Evolutionary conservation across 148 eudicot species (phyloP), one percentile per base, ranked within the genome.

Genomic region (Silene uniflora): DNA sequence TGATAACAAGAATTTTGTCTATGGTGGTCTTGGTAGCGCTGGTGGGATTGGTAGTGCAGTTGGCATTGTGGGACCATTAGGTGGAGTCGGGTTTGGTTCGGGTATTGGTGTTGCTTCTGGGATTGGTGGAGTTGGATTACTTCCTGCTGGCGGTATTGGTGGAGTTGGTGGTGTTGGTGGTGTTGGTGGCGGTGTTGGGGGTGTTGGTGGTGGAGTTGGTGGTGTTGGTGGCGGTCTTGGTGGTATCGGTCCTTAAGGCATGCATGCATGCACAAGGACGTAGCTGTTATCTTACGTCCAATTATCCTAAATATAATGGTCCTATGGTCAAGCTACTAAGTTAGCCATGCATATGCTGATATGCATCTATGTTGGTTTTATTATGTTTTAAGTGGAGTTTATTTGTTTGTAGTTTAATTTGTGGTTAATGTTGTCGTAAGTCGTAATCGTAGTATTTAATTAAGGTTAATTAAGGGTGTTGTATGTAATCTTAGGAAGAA

Each of bases 1-100:
- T 58, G 77, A 78, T 0, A 67, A 61, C 77, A 79, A 79, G 49
- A 79, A 79, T 46, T 58, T 79, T 32, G 13, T 74, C 11, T 70
- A 23, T 70, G 61, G 75, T 1, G 75, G 80, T 47, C 17, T 69
- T 25, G 74, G 79, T 23, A 62, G 67, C 35, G 0, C 0, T 56
- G 59, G 47, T 55, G 76, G 73, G 2, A 13, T 67, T 25, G 81
- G 81, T 29, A 76, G 77, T 10, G 72, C 32, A 5, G 73, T 67
- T 16, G 81, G 81, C 2, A 3, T 79, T 54, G 63, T 64, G n/a
- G 81, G 81, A 0, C 77, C 72, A 0, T 12, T 79, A 10, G 81
- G 73, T 0, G 77, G 81, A 7, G 62, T 59, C 14, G 69, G 56
- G 13, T 75, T 75, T 3, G 76, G 56, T 58, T 65, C 61, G 6